Base-by-base conservation (phyloP, 2,329 filamentous ascomycete genomes). In the Sclerotinia subarctica region DNA sequence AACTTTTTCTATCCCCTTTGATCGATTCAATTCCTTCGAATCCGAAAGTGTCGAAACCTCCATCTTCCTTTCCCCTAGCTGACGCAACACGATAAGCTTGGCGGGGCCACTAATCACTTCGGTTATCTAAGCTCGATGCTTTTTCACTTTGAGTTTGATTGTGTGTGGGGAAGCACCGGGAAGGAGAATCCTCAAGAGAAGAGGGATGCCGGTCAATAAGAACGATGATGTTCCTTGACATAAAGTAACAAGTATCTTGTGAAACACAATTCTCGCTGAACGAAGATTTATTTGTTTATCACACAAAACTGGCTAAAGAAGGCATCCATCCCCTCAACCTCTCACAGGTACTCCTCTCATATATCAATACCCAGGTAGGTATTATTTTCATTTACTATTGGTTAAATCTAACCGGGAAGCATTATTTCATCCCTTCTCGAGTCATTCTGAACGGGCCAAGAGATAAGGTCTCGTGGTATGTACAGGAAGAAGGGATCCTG, bases 71-170 rank as follows among this genome's bases (percentile, higher is more conserved):
- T n/a, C 54, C 13, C 53, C 29, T 21, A 54, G 53, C 5, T 15
- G 32, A 51, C 58, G 58, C 58, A 46, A 29, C 24, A 49, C 15
- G 29, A 62, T 24, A 62, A 51, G 44, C 58, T 62, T 62, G 58
- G 58, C 58, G 58, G 44, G 58, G 6, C 26, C 58, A 11, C 29
- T 19, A 47, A 24, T n/a, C 35, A 51, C 15, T 32, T 51, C 44
- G 58, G 44, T 24, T 51, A 62, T 47, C 57, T 60, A 60, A 49
- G 19, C 32, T 35, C 21, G 35, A 54, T 35, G 29, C 32, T 54
- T 19, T 26, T 19, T 21, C 5, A 32, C 29, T 54, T 54, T 35
- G 52, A 54, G 29, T 54, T 54, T 10, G 35, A 35, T 35, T 35
- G 35, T 35, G 35, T 35, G 35, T 35, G 35, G 35, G 38, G 38